Base-by-base conservation (phyloP, 2,329 filamentous ascomycete genomes). In the Epichloe typhina region DNA sequence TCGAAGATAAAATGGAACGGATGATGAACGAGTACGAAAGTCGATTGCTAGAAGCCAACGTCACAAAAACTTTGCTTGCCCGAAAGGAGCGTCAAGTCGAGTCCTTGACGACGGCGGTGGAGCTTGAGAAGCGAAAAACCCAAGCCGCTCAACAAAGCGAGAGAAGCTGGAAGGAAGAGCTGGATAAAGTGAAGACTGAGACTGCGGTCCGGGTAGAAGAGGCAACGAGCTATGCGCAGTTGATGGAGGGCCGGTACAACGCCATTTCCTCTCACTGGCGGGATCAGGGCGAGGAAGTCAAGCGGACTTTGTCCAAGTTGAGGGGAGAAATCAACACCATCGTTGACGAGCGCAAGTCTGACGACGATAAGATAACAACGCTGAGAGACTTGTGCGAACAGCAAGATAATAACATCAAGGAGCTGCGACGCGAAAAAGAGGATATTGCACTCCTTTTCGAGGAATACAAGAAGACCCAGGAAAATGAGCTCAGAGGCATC, bases 11-110 rank as follows among this genome's bases (percentile, higher is more conserved):
- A 66, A 82, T 87, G 70, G 82, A 86, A 53, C 76, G 80, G 43
- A 72, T 83, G 57, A 69, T 80, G 35, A 75, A 74, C 46, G 83
- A 88, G 58, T 84, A 86, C 61, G 83, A 88, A 60, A 77, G 79
- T 56, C 74, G 81, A 7, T 71, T 86, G 54, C 73, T 88, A 49
- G 82, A 87, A 57, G 81, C 82, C 52, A 82, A 77, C 58, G 80
- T 88, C 50, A 86, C 84, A 57, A 84, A 84, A 63, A 79, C 82
- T 13, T 69, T 87, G 7, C 72, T 90, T 31, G 77, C 81, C 52
- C 74, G 85, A 52, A 86, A 86, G 61, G 85, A 89, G 61, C 77
- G 86, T 12, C 86, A 88, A 63, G 77, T 89, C 41, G 82, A 86
- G 55, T 79, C 82, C 43, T 65, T 88, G 53, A 81, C 82, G 58